phyloP scores from a whole-genome alignment of 2,329 filamentous ascomycete genomes.

The Stachybotrys echinatus region DNA sequence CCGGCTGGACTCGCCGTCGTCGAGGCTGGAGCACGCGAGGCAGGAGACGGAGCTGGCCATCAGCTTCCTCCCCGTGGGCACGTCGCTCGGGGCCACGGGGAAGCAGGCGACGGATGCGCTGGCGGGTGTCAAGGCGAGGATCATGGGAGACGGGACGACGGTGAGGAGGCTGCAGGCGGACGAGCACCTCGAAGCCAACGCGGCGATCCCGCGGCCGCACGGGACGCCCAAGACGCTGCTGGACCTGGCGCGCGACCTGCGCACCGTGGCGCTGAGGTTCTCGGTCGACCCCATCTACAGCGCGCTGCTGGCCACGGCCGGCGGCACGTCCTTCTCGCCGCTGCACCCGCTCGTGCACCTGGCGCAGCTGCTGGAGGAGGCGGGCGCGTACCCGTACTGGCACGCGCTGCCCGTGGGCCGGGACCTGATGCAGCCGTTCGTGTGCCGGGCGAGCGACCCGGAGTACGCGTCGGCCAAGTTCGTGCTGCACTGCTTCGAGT shows the following conservation, averaged over 20 bases:
- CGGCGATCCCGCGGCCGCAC: not conserved
- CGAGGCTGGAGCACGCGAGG: not conserved
- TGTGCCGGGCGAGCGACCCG: not conserved
- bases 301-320: not conserved
- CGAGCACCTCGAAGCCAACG: not conserved
- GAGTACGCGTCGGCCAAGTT: conserved; percentile 2
- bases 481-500: conserved; percentile 1
- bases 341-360: conserved; percentile 1
- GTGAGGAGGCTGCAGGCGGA: not conserved
- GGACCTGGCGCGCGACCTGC: not conserved
- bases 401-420: not conserved
- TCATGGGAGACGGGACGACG: not conserved
- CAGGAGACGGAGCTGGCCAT: not conserved
- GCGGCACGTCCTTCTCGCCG: not conserved
- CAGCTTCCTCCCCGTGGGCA: not conserved
- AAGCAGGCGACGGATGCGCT: not conserved
- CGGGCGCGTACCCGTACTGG: conserved; percentile 1
- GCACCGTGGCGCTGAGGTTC: not conserved
- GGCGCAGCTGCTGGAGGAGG: conserved; percentile 1
- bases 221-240: not conserved
- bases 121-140: not conserved
- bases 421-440: not conserved
- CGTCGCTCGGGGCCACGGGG: not conserved
- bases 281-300: conserved; percentile 2
- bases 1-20: not conserved